These are phyloP conservation scores for Rhododendron mucronatum DNA, from an alignment of 148 eudicot genomes.

Conservation along the genomic window DNA sequence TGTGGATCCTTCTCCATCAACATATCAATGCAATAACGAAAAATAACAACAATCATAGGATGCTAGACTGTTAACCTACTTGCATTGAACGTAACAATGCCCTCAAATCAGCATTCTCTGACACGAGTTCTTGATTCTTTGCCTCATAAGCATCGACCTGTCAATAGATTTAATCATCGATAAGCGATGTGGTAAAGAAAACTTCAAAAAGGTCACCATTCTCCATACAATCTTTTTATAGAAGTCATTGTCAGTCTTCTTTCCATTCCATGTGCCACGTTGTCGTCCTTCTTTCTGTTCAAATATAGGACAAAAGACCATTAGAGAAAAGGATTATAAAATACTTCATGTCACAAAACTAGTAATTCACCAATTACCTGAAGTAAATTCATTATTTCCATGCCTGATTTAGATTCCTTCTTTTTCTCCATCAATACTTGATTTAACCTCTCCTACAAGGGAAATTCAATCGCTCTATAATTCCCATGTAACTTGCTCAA, in stretches of 20 bases:
- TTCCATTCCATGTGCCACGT: constrained; percentile 99
- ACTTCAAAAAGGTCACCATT: constrained; percentile 1
- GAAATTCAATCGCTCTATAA: neutral
- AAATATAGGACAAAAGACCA: constrained; percentile 8
- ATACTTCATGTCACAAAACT: neutral
- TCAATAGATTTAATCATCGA: constrained; percentile 12
- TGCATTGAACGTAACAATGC: constrained; percentile 91
- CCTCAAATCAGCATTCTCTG: constrained; percentile 91
- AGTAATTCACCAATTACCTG: constrained; percentile 50
- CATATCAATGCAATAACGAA: neutral
- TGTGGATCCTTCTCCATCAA: neutral
- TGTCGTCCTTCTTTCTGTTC: constrained; percentile 98
- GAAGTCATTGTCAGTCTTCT: constrained; percentile 95
- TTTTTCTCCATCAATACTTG: constrained; percentile 97
- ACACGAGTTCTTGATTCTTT: constrained; percentile 92
- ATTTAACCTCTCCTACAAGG: constrained; percentile 72
- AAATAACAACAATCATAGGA: neutral
- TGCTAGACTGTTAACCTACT: constrained; percentile 28
- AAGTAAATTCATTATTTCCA: constrained; percentile 98
- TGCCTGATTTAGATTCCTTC: constrained; percentile 98
- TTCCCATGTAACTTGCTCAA: neutral
- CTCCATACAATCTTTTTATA: constrained; percentile 86
- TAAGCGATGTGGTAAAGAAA: neutral
- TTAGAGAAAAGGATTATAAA: constrained; percentile 8
- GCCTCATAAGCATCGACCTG: constrained; percentile 97